These are phyloP conservation scores for Beauveria caledonica DNA, from an alignment of 2,329 filamentous ascomycete species.

Conservation along the genomic window DNA sequence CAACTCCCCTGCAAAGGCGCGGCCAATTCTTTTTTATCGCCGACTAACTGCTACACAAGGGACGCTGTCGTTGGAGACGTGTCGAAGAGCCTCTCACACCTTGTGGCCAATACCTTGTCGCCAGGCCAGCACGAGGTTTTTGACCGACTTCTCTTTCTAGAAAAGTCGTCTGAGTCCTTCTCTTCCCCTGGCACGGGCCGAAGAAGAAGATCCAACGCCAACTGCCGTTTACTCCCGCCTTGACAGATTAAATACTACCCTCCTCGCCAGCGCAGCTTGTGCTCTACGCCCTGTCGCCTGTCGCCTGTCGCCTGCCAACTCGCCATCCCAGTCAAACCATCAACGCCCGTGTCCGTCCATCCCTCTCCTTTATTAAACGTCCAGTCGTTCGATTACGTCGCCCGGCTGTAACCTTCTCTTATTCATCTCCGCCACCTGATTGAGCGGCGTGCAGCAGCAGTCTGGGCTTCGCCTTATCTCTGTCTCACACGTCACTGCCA, in stretches of 20 bases:
- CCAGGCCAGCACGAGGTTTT: not conserved
- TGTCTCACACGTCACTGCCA: conserved; percentile 8
- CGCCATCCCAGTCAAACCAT: not conserved
- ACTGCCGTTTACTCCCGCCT: not conserved
- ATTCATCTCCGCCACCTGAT: not conserved
- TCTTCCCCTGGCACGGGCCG: not conserved
- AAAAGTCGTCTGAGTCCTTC: not conserved
- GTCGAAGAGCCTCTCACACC: conserved; percentile 11
- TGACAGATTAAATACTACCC: conserved; percentile 9
- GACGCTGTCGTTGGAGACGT: conserved; percentile 3
- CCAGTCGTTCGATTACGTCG: not conserved
- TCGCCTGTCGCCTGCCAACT: not conserved
- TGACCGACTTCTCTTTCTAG: conserved; percentile 1
- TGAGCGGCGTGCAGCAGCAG: not conserved
- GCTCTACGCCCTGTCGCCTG: conserved; percentile 1
- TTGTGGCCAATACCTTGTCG: conserved; percentile 10
- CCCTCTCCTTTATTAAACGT: not conserved
- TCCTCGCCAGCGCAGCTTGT: conserved; percentile 3
- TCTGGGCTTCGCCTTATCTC: conserved; percentile 7
- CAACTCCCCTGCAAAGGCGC: not conserved
- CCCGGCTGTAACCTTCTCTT: not conserved
- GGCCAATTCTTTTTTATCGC: not conserved
- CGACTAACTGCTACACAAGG: not conserved
- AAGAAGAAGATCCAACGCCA: not conserved
- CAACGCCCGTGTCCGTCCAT: not conserved